A percentile compares a stretch with the other conserved stretches of the same genome.
Conservation (phyloP, 176 grass and related monocot genomes). For the Triticum dicoccoides region DNA sequence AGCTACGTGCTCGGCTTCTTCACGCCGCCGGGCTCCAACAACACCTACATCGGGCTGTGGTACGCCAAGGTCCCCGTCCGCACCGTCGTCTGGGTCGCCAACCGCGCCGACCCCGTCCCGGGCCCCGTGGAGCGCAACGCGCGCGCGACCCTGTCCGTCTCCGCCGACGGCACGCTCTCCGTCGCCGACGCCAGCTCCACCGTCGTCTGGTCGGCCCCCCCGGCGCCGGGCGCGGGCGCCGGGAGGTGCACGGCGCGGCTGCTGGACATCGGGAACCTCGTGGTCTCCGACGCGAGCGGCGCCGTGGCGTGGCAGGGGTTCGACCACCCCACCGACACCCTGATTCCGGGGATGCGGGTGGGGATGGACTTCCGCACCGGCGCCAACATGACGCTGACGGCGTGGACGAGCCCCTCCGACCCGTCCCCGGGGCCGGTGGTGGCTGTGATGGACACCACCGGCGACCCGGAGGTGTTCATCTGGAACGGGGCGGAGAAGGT, state of each 20-base stretch:
- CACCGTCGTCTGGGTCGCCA: conserved; percentile 65
- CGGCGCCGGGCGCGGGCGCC: background rate
- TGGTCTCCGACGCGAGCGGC: background rate
- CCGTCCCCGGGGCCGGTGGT: conserved; percentile 36
- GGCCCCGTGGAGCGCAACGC: conserved; percentile 2
- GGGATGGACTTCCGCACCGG: conserved; percentile 40
- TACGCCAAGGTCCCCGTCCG: conserved; percentile 29
- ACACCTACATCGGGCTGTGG: conserved; percentile 47
- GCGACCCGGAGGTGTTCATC: conserved; percentile 55
- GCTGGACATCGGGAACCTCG: conserved; percentile 47
- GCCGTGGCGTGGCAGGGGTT: conserved; percentile 64
- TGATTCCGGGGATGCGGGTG: conserved; percentile 63
- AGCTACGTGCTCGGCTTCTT: conserved; percentile 58
- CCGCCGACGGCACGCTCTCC: conserved; percentile 25
- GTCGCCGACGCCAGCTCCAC: conserved; percentile 25
- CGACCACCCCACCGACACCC: conserved; percentile 62
- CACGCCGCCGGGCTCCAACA: conserved; percentile 41
- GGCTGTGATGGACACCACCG: conserved; percentile 30
- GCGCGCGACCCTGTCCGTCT: conserved; percentile 32
- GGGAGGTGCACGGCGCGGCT: conserved; percentile 32
- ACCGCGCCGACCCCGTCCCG: conserved; percentile 34
- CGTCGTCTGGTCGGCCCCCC: conserved; percentile 26
- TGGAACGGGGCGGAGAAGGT: conserved; percentile 20
- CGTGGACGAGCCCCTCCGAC: conserved; percentile 54
- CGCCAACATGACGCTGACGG: conserved; percentile 40